phyloP scores from a whole-genome alignment of 345 rosid genomes.

The Hibiscus tridactylites region DNA sequence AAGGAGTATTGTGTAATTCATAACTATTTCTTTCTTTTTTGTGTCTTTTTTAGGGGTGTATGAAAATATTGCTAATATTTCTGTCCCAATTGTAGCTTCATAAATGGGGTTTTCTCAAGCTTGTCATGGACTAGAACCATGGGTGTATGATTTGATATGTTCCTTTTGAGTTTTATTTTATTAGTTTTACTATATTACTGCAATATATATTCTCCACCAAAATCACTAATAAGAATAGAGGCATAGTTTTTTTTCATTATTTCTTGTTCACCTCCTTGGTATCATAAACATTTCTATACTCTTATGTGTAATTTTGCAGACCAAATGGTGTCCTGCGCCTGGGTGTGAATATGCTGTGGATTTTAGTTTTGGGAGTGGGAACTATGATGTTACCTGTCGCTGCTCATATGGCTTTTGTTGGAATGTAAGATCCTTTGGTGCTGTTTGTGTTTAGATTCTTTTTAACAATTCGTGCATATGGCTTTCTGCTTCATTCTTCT shows the following conservation, averaged over 20 bases:
- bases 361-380: slow-evolving; percentile 61
- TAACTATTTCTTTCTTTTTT: too few relatives aligned
- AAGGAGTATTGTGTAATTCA: too few relatives aligned
- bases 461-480: not conserved
- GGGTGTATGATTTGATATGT: not conserved
- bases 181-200: not conserved
- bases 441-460: not conserved
- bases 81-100: not conserved
- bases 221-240: not conserved
- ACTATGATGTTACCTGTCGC: slow-evolving; percentile 55
- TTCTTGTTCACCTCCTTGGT: not conserved
- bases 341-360: slow-evolving; percentile 81
- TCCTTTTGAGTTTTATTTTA: not conserved
- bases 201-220: not conserved
- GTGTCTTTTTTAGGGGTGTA: not conserved
- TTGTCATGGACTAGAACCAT: not conserved
- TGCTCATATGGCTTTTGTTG: slow-evolving; percentile 77
- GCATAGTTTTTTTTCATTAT: not conserved
- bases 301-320: slow-evolving; percentile 31
- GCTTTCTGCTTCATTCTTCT: not conserved
- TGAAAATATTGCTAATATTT: not conserved
- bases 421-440: slow-evolving; percentile 45
- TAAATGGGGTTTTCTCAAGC: not conserved
- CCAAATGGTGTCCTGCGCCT: slow-evolving; percentile 94
- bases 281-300: not conserved